Evolutionary conservation across 78 protist genomes (phyloP), one percentile per base, ranked within the genome.

Genomic region (Dictyostelium citrinum): DNA sequence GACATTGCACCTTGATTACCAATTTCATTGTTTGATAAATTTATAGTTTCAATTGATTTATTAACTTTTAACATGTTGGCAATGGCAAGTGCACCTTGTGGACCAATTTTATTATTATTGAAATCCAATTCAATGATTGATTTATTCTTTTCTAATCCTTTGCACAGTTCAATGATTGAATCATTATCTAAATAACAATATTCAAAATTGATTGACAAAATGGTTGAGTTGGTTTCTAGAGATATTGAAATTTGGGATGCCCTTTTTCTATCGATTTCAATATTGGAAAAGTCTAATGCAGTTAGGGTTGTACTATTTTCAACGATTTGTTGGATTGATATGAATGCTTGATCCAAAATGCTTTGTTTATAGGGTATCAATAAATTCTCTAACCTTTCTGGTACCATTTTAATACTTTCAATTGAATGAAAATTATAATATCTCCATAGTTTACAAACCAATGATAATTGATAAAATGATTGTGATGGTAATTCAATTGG

Each of bases 1-100:
- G 68, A 51, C 16, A 88, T 37, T 5, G 93, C 93, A 67, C 93
- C 93, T 61, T 78, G 70, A 79, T 88, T 88, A 16, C 93, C 93
- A 6, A 88, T 77, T 43, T 78, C 82, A 88, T 88, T 88, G 7
- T 88, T 43, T 5, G 93, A 88, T 12, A 88, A 6, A 46, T 88
- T 60, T 1, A 88, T 67, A 4, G 16, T 45, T 24, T 24, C 33
- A n/a, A 88, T 46, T 6, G 72, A 37, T 35, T 67, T 35, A 33
- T 67, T 88, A 49, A 33, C 16, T 6, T 67, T 39, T 9, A 88
- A 11, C 33, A 61, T 31, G 46, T 88, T 58, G 22, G 93, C 84
- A 33, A 88, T 61, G 1, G 67, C 70, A 16, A 88, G 43, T 0
- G 86, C 93, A 31, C 93, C 93, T 20, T 31, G 20, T 22, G 78